phyloP scores from a whole-genome alignment of 2,329 filamentous ascomycete genomes.

The Penicillium paneum region DNA sequence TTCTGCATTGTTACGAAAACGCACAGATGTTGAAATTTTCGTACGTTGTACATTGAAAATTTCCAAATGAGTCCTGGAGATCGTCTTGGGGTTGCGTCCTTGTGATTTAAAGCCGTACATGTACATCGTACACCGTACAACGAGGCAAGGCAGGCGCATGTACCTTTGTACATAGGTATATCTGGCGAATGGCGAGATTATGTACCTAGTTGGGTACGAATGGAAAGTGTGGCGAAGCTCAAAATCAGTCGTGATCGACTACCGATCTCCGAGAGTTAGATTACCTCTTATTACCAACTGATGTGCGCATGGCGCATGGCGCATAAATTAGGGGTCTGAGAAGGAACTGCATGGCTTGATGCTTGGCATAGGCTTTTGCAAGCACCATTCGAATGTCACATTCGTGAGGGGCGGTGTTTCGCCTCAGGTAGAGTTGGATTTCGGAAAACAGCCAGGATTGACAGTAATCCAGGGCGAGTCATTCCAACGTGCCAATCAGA shows the following conservation, averaged over 20 bases:
- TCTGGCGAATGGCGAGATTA: neutral
- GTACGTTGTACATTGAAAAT: neutral
- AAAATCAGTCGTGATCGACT: neutral
- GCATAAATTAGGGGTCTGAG: neutral
- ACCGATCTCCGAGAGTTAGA: neutral
- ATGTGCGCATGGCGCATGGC: neutral
- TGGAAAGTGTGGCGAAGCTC: neutral
- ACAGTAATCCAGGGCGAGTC: slow-evolving; percentile 16
- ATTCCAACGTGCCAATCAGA: slow-evolving; percentile 25
- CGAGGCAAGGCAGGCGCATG: neutral
- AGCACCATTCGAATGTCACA: neutral
- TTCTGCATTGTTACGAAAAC: neutral
- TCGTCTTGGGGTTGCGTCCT: neutral
- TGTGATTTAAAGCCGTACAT: neutral
- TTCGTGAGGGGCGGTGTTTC: slow-evolving; percentile 4
- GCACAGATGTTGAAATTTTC: slow-evolving; percentile 6
- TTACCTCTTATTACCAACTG: neutral
- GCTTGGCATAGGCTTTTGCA: neutral
- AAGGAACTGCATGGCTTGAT: neutral
- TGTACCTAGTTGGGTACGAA: neutral
- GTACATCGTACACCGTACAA: neutral
- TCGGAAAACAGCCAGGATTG: slow-evolving; percentile 10
- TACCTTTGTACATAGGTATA: neutral
- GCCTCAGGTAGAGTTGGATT: neutral
- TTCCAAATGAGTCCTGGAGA: neutral